Evolutionary conservation across 2,329 filamentous ascomycete genomes (phyloP).

Genomic region (Botrytis tulipae): DNA sequence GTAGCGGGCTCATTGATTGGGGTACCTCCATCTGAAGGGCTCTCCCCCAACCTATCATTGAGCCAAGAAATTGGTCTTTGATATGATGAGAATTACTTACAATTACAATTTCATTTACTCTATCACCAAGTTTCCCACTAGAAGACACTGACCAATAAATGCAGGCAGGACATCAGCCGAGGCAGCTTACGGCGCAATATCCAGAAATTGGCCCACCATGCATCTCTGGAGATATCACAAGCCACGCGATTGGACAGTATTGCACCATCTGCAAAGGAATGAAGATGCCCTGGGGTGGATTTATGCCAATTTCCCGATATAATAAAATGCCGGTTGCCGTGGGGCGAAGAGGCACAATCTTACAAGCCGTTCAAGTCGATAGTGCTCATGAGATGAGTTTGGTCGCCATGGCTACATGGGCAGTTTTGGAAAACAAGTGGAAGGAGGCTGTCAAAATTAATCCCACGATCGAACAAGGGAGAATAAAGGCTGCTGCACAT

Average conservation of each 20-base stretch:
- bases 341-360: not conserved
- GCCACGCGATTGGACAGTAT: not conserved
- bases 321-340: not conserved
- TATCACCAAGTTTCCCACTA: not conserved
- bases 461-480: not conserved
- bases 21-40: not conserved
- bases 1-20: not conserved
- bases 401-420: constrained; percentile 7
- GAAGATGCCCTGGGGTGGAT: not conserved
- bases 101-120: not conserved
- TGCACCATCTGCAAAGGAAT: not conserved
- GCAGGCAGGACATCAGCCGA: constrained; percentile 11
- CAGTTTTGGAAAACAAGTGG: not conserved
- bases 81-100: not conserved
- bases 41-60: too few relatives aligned
- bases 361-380: not conserved
- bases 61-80: not conserved
- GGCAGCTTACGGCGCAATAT: not conserved
- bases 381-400: not conserved
- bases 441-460: not conserved
- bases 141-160: not conserved
- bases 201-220: not conserved
- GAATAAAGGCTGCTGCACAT: not conserved
- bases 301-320: constrained; percentile 4
- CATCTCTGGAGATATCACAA: not conserved